Percentiles rank a stretch among this genome's conserved stretches.
Conservation (phyloP, 2,329 filamentous ascomycete genomes). For the Zymoseptoria crescenta region DNA sequence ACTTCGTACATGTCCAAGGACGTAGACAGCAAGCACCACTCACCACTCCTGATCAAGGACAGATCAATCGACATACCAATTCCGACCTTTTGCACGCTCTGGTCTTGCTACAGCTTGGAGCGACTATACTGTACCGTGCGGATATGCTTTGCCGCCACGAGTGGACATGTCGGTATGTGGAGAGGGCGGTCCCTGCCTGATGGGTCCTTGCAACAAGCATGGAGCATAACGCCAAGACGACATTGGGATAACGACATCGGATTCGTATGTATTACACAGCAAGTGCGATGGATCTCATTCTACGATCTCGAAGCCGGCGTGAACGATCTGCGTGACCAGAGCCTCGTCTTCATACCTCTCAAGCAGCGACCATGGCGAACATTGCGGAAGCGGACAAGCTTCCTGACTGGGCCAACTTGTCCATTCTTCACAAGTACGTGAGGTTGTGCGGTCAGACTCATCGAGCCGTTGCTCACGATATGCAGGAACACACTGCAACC, state of each 20-base stretch:
- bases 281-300: not conserved
- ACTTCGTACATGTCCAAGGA: not conserved
- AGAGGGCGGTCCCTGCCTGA: not conserved
- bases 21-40: not conserved
- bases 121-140: not conserved
- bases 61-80: not conserved
- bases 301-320: not conserved
- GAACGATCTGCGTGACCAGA: not conserved
- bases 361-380: not conserved
- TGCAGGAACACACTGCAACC: constrained; percentile 49
- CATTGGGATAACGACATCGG: not conserved
- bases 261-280: not conserved
- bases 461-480: not conserved
- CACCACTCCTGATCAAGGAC: too few relatives aligned
- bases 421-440: constrained; percentile 42
- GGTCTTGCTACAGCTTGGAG: not conserved
- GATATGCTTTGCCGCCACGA: not conserved
- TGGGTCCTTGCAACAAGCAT: not conserved
- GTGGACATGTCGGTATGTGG: not conserved
- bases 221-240: not conserved
- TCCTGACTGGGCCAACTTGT: constrained; percentile 54
- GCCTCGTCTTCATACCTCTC: not conserved
- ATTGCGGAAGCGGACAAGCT: constrained; percentile 26
- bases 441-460: not conserved
- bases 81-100: too few relatives aligned